A percentile compares a stretch with the other conserved stretches of the same genome.
These are phyloP conservation scores for Fusarium armeniacum DNA, from an alignment of 2,329 filamentous ascomycete species.

Conservation along the genomic window DNA sequence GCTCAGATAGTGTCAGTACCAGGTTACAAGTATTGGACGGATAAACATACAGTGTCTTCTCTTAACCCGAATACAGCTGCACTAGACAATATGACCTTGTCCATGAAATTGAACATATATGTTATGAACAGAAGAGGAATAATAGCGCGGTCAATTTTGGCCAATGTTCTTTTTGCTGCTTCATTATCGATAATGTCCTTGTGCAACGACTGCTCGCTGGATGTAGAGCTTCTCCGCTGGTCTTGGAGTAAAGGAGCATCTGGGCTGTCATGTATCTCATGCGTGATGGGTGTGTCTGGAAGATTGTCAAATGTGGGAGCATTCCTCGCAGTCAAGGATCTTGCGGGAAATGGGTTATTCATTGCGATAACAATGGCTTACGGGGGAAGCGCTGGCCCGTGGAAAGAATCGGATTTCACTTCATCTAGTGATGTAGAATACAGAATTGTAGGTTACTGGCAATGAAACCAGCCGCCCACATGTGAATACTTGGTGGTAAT, in stretches of 20 bases:
- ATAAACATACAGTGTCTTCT: slow-evolving; percentile 58
- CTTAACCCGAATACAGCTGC: slow-evolving; percentile 69
- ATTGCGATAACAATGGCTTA: background rate
- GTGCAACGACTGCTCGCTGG: background rate
- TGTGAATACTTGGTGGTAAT: background rate
- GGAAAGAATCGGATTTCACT: background rate
- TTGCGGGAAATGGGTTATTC: background rate
- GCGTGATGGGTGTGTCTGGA: background rate
- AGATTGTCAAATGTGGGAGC: background rate
- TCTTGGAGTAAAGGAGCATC: slow-evolving; percentile 26
- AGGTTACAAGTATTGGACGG: rapidly evolving
- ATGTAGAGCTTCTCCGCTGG: background rate
- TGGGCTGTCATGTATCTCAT: background rate
- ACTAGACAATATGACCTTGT: slow-evolving; percentile 70
- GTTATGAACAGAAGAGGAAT: slow-evolving; percentile 70
- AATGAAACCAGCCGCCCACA: background rate
- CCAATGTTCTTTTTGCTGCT: slow-evolving; percentile 58
- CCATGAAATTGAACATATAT: slow-evolving; percentile 73
- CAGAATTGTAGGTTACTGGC: background rate
- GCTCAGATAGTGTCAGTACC: slow-evolving; percentile 20
- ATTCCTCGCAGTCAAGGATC: background rate
- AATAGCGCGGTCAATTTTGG: slow-evolving; percentile 69
- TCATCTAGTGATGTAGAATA: background rate
- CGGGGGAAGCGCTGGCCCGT: background rate
- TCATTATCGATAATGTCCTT: background rate